Evolutionary conservation across 2,329 filamentous ascomycete species (phyloP).

Genomic region (Epichloe gansuensis): DNA sequence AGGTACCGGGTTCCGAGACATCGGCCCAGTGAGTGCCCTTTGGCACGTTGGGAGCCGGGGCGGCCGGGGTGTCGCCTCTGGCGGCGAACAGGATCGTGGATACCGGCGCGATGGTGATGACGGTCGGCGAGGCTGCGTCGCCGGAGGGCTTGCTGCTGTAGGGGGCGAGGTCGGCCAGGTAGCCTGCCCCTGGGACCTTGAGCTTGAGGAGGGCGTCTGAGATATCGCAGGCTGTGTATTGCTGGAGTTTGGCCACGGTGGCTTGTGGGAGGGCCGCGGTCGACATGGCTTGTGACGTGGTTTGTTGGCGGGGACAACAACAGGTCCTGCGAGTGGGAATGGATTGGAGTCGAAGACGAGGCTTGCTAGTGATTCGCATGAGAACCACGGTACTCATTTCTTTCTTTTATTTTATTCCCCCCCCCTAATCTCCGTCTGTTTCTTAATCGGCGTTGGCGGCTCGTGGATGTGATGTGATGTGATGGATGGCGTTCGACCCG

Average conservation of each 20-base stretch:
- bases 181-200: slow-evolving; percentile 51
- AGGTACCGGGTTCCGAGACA: slow-evolving; percentile 41
- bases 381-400: background rate
- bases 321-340: background rate
- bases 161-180: slow-evolving; percentile 43
- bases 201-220: slow-evolving; percentile 63
- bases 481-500: background rate
- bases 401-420: no score
- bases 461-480: no score
- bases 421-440: no score
- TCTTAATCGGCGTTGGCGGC: no score
- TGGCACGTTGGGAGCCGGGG: slow-evolving; percentile 36
- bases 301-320: background rate
- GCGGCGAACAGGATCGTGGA: slow-evolving; percentile 51
- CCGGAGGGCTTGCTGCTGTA: slow-evolving; percentile 17
- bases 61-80: slow-evolving; percentile 31
- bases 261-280: slow-evolving; percentile 7
- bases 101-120: slow-evolving; percentile 40
- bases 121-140: slow-evolving; percentile 15
- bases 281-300: background rate
- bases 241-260: slow-evolving; percentile 17
- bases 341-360: background rate
- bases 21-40: slow-evolving; percentile 56
- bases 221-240: slow-evolving; percentile 42
- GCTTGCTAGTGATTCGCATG: background rate